phyloP scores from a whole-genome alignment of 2,329 filamentous ascomycete genomes.

The Penicillium corylophilum region DNA sequence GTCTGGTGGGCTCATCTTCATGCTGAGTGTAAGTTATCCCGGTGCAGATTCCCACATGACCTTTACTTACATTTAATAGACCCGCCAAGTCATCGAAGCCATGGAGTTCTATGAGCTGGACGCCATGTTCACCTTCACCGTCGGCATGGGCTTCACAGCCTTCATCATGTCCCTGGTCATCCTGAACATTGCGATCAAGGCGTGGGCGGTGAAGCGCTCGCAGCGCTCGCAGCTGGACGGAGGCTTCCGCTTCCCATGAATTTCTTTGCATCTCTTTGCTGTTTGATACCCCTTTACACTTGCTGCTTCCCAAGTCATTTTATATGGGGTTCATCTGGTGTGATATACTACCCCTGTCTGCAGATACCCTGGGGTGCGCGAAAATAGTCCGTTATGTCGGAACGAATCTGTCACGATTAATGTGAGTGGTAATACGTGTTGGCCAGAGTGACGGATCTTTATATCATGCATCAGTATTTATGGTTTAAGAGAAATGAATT shows the following conservation, averaged over 20 bases:
- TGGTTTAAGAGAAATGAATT: not conserved
- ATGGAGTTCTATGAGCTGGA: slow-evolving; percentile 77
- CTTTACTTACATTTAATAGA: slow-evolving; percentile 46
- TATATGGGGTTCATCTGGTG: not conserved
- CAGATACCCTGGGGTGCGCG: not conserved
- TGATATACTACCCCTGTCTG: not conserved
- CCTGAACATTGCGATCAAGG: slow-evolving; percentile 76
- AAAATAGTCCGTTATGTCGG: not conserved
- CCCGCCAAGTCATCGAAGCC: slow-evolving; percentile 71
- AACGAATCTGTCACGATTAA: not conserved
- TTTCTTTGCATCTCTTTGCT: slow-evolving; percentile 2
- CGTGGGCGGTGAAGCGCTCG: slow-evolving; percentile 67
- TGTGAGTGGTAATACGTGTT: slow-evolving; percentile 1
- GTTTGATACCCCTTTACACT: slow-evolving; percentile 18
- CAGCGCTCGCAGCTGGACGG: slow-evolving; percentile 25
- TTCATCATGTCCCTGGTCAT: slow-evolving; percentile 85
- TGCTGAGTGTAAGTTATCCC: slow-evolving; percentile 70
- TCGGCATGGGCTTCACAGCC: slow-evolving; percentile 78
- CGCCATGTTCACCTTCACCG: slow-evolving; percentile 90
- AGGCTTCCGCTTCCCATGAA: slow-evolving; percentile 31
- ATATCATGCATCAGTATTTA: not conserved
- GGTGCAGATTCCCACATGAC: not conserved
- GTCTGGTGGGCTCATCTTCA: slow-evolving; percentile 84
- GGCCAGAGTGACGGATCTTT: not conserved
- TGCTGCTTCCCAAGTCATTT: not conserved